Conservation (phyloP, 2,329 filamentous ascomycete genomes). For the Aspergillus fischeri region DNA sequence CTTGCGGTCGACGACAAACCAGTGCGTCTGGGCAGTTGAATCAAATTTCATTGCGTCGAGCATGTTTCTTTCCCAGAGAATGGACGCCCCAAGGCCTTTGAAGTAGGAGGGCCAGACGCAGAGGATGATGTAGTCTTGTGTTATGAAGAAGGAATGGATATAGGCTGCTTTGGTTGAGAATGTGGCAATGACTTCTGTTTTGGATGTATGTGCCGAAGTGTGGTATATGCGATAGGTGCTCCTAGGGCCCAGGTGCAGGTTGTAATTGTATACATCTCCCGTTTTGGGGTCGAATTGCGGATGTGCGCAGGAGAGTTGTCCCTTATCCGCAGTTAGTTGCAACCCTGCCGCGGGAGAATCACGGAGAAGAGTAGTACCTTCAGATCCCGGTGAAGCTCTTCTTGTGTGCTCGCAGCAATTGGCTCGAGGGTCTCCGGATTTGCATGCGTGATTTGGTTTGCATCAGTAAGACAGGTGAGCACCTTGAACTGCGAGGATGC, state of each 20-base stretch:
- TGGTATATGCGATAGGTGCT: conserved; percentile 67
- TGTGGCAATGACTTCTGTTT: conserved; percentile 65
- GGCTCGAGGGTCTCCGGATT: conserved; percentile 69
- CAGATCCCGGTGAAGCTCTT: conserved; percentile 56
- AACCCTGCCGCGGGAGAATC: too few species aligned
- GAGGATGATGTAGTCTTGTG: conserved; percentile 64
- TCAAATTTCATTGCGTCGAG: conserved; percentile 66
- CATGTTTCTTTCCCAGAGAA: conserved; percentile 40
- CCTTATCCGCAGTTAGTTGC: conserved; percentile 43
- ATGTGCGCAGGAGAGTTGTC: conserved; percentile 65
- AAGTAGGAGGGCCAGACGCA: conserved; percentile 60
- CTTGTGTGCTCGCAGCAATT: conserved; percentile 56
- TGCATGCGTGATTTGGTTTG: conserved; percentile 53
- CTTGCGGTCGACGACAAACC: conserved; percentile 68
- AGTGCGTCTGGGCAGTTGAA: conserved; percentile 51
- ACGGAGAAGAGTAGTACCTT: not conserved
- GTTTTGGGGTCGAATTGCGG: conserved; percentile 64
- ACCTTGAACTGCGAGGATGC: conserved; percentile 40
- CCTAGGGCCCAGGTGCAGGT: conserved; percentile 57
- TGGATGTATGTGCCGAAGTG: conserved; percentile 56
- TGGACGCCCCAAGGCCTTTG: conserved; percentile 48
- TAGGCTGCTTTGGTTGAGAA: conserved; percentile 59
- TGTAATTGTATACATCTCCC: conserved; percentile 75
- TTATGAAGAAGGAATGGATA: conserved; percentile 74
- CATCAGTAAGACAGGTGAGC: conserved; percentile 57